Percentiles rank a stretch among this genome's conserved stretches.
phyloP scores from a whole-genome alignment of 768 basidiomycete genomes.

The Gelatoporia subvermispora region DNA sequence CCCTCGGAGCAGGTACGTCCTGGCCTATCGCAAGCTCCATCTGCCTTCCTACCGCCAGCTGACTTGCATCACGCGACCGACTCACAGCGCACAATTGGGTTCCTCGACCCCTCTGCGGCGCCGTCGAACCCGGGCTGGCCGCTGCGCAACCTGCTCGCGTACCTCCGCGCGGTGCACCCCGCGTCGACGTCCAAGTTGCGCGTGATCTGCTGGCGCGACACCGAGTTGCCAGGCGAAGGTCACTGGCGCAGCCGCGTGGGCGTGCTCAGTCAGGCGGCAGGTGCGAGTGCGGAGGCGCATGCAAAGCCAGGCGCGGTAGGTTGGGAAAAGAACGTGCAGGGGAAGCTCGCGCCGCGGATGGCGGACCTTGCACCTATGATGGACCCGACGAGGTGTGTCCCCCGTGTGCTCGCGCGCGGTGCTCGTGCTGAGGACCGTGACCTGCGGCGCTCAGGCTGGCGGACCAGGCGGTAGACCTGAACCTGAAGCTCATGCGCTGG shows the following conservation, averaged over 20 bases:
- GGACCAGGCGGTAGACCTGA: constrained; percentile 95
- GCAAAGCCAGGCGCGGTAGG: constrained; percentile 69
- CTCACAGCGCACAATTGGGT: constrained; percentile 24
- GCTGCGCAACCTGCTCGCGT: constrained; percentile 85
- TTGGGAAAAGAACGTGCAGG: constrained; percentile 91
- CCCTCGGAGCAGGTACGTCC: constrained; percentile 37
- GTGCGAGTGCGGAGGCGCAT: background rate
- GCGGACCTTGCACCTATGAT: constrained; percentile 95
- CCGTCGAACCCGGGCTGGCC: constrained; percentile 62
- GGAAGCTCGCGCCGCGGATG: constrained; percentile 80
- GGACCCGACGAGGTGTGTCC: constrained; percentile 74
- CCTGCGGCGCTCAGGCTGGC: constrained; percentile 55
- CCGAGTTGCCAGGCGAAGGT: constrained; percentile 37
- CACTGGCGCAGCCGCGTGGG: constrained; percentile 67
- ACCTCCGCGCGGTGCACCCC: constrained; percentile 61
- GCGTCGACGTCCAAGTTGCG: constrained; percentile 36
- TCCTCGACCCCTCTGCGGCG: constrained; percentile 76
- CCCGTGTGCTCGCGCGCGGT: background rate
- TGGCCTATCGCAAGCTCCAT: background rate
- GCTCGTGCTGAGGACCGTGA: background rate
- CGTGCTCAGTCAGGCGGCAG: constrained; percentile 31
- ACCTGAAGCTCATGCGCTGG: constrained; percentile 98
- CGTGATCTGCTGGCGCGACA: constrained; percentile 76
- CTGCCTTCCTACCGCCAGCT: background rate
- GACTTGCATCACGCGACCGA: too few species aligned